These are phyloP conservation scores for Gloeophyllum trabeum DNA, from an alignment of 768 basidiomycete genomes.

Conservation along the genomic window DNA sequence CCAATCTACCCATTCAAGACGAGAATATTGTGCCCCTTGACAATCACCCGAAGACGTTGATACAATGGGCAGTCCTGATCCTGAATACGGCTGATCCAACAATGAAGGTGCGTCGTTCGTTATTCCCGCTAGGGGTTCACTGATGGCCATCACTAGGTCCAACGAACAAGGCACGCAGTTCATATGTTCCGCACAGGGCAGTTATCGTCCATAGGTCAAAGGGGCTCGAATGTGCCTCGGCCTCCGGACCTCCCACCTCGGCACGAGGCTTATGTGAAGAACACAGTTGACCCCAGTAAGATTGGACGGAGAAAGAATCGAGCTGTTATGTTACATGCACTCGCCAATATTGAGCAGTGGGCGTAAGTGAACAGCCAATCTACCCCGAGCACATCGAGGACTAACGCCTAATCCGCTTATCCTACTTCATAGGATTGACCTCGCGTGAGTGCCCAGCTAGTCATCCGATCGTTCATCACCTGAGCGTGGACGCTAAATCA, in stretches of 20 bases:
- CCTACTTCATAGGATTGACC: conserved; percentile 41
- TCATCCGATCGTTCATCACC: not conserved
- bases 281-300: conserved; percentile 51
- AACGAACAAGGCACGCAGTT: conserved; percentile 61
- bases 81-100: conserved; percentile 63
- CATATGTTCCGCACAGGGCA: conserved; percentile 59
- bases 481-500: conserved; percentile 13
- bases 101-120: conserved; percentile 33
- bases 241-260: conserved; percentile 59
- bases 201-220: conserved; percentile 53
- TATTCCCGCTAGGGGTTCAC: not conserved
- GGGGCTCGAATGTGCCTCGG: conserved; percentile 28
- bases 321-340: conserved; percentile 70
- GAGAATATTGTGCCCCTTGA: conserved; percentile 38
- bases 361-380: conserved; percentile 43
- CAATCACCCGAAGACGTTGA: conserved; percentile 50
- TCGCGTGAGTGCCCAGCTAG: conserved; percentile 41
- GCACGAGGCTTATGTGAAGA: conserved; percentile 35
- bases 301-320: too few species aligned
- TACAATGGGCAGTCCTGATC: conserved; percentile 72
- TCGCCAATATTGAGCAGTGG: conserved; percentile 86
- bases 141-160: conserved; percentile 28
- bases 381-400: not conserved
- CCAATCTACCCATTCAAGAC: conserved; percentile 7
- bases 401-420: not conserved